Base-by-base conservation (phyloP, 2,329 filamentous ascomycete species). In the Thermomyces lanuginosus region DNA sequence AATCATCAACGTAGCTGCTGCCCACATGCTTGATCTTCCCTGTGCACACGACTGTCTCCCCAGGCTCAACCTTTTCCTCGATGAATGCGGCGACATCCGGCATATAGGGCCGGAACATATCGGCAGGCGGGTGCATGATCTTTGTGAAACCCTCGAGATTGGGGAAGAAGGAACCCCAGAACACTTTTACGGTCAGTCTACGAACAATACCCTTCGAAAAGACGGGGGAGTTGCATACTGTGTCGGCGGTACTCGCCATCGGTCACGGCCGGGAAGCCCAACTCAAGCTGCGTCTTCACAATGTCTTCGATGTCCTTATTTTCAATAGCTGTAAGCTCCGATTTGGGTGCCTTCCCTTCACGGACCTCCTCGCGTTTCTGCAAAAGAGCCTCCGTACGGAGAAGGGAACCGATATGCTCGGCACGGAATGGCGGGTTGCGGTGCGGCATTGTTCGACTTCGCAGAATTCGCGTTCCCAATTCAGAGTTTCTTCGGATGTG, bases 401-500 rank as follows among this genome's bases (percentile, higher is more conserved):
- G 65, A 16, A 81, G 60, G 8, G 74, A 79, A 26, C 76, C 76
- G 34, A 78, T 64, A 38, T 81, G 76, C 53, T 81, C 76, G 33
- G 74, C 73, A 44, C 76, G 66, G 53, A 77, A 80, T 26, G 71
- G 74, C 21, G 69, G 66, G 33, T 55, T 49, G 35, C 53, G 53
- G 34, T 46, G 55, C 24, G 49, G 18, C 18, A 10, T 20, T n/a
- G n/a, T n/a, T n/a, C n/a, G n/a, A n/a, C n/a, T n/a, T n/a, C n/a
- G n/a, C n/a, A n/a, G n/a, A n/a, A n/a, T n/a, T n/a, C n/a, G n/a
- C n/a, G n/a, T n/a, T n/a, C n/a, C n/a, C n/a, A n/a, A n/a, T n/a
- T n/a, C n/a, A n/a, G n/a, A n/a, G n/a, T n/a, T n/a, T n/a, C n/a
- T n/a, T n/a, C n/a, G n/a, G n/a, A n/a, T n/a, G n/a, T n/a, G n/a